Evolutionary conservation across 441 rosid genomes (phyloP).

Genomic region (Macaranga tanarius): DNA sequence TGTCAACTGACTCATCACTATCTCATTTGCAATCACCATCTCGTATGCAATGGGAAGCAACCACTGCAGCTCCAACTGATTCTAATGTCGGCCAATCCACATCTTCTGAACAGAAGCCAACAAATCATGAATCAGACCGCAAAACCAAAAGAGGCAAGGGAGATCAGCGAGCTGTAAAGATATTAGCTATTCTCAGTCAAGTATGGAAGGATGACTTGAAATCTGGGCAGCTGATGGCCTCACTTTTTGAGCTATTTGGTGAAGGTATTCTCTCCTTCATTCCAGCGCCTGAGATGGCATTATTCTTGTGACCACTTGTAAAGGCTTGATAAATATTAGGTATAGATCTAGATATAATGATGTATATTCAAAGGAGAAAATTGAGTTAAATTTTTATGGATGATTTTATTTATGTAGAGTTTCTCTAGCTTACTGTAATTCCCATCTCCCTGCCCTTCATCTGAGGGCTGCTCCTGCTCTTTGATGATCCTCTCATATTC

Average conservation of each 20-base stretch:
- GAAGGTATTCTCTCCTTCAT: constrained; percentile 70
- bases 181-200: constrained; percentile 54
- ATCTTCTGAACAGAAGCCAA: constrained; percentile 39
- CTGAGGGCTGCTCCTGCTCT: too few species aligned
- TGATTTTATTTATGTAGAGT: background rate
- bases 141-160: constrained; percentile 32
- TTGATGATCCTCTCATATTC: too few species aligned
- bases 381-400: background rate
- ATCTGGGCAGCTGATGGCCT: constrained; percentile 58
- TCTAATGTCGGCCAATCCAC: constrained; percentile 35
- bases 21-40: constrained; percentile 40
- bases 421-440: too few species aligned
- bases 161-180: constrained; percentile 30
- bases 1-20: constrained; percentile 30
- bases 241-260: constrained; percentile 67
- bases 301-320: constrained; percentile 48
- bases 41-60: constrained; percentile 43
- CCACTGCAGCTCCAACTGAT: constrained; percentile 35
- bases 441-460: too few species aligned
- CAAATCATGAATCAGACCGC: constrained; percentile 27
- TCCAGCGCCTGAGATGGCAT: constrained; percentile 75
- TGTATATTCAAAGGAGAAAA: background rate
- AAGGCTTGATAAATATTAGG: background rate
- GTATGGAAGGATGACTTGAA: constrained; percentile 82
- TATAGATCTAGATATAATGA: background rate